Conservation (phyloP, 2,329 filamentous ascomycete genomes). For the Cladophialophora psammophila region DNA sequence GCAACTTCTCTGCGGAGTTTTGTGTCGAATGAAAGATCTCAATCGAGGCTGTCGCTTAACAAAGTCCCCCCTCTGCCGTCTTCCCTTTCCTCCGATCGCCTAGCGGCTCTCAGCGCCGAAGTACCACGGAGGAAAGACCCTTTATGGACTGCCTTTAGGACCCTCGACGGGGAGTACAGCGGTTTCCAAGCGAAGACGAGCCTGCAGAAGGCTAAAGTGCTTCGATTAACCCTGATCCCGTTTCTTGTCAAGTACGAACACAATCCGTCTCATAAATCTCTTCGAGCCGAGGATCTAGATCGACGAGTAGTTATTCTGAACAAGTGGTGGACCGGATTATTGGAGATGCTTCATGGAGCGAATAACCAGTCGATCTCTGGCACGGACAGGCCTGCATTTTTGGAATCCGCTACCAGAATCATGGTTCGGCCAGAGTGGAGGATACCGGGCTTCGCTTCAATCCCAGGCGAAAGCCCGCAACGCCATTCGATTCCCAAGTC, state of each 20-base stretch:
- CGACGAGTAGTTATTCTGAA: conserved; percentile 79
- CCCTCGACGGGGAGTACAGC: conserved; percentile 66
- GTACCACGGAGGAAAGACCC: conserved; percentile 70
- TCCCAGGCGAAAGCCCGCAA: conserved; percentile 43
- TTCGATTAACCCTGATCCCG: conserved; percentile 75
- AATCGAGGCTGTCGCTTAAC: conserved; percentile 52
- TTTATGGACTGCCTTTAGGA: conserved; percentile 71
- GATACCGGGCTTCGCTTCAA: conserved; percentile 68
- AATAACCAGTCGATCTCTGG: conserved; percentile 80
- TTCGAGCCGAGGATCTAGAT: conserved; percentile 84
- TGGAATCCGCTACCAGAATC: conserved; percentile 79
- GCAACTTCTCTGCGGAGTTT: conserved; percentile 50
- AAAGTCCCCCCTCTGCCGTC: conserved; percentile 58
- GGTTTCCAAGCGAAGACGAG: conserved; percentile 77
- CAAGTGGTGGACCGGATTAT: conserved; percentile 85
- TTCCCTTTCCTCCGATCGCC: conserved; percentile 47
- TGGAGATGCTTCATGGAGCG: conserved; percentile 81
- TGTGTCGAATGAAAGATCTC: conserved; percentile 57
- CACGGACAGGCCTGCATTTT: conserved; percentile 79
- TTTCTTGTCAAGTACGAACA: conserved; percentile 75
- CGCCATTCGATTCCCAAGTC: conserved; percentile 55
- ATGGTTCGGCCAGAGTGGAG: conserved; percentile 93
- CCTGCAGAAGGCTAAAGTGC: conserved; percentile 75
- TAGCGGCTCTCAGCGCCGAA: conserved; percentile 44
- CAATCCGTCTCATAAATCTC: conserved; percentile 69